These are phyloP conservation scores for Metschnikowia lachancei DNA, from an alignment of 805 yeast species.

Conservation along the genomic window DNA sequence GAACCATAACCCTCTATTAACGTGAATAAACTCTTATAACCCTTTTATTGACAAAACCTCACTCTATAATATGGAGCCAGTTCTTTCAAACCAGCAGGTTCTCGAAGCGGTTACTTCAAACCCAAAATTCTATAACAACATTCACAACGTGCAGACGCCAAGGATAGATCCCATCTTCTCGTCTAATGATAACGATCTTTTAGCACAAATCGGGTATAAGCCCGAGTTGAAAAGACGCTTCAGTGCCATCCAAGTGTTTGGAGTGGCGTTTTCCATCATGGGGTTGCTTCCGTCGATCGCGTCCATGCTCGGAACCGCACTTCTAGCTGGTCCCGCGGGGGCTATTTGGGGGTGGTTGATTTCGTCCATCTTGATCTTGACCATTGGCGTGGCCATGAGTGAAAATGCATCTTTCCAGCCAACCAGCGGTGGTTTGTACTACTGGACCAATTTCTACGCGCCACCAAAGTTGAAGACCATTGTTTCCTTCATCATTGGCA, in stretches of 20 bases:
- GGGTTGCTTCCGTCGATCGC: conserved; percentile 66
- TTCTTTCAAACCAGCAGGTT: conserved; percentile 22
- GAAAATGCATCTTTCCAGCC: conserved; percentile 69
- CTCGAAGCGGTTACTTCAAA: conserved; percentile 27
- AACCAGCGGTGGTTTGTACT: conserved; percentile 72
- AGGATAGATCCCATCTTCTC: conserved; percentile 18
- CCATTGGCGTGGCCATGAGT: conserved; percentile 62
- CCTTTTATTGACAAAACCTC: background rate
- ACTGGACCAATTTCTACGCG: conserved; percentile 64
- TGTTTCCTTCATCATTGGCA: conserved; percentile 50
- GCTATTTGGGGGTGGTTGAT: conserved; percentile 74
- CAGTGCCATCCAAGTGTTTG: conserved; percentile 62
- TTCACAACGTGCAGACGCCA: conserved; percentile 31
- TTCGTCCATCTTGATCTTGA: conserved; percentile 52
- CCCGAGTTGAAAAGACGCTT: conserved; percentile 64
- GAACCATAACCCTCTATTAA: too few relatives aligned
- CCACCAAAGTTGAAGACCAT: conserved; percentile 37
- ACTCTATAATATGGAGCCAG: conserved; percentile 7
- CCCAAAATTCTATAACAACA: conserved; percentile 27
- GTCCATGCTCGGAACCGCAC: conserved; percentile 50
- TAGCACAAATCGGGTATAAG: conserved; percentile 64
- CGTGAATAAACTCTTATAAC: too few relatives aligned
- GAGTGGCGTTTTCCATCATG: conserved; percentile 72
- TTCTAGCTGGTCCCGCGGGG: conserved; percentile 62
- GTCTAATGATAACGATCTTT: conserved; percentile 28